Base-by-base conservation (phyloP, 169 alveolate species). In the Plasmodium gonderi region DNA sequence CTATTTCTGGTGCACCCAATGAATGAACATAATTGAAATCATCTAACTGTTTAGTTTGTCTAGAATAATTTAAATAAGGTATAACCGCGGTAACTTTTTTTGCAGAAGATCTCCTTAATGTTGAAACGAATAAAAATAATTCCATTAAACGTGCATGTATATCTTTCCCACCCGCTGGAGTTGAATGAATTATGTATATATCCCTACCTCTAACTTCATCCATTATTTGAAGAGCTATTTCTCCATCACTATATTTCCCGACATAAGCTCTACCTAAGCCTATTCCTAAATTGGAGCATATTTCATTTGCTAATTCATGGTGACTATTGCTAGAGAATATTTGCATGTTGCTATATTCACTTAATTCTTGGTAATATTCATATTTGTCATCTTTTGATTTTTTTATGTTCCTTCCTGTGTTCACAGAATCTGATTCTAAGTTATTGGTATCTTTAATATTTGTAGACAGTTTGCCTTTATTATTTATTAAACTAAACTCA, bases 41-140 rank as follows among this genome's bases (percentile, higher is more conserved):
- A 45, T 72, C 91, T 33, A 44, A 33, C 33, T 80, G 91, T 65
- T 68, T 85, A 45, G 91, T 79, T 92, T 96, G 95, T 78, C 99
- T 94, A 23, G 98, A 98, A 77, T 97, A 97, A 12, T 98, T 98
- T 95, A 97, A 96, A 51, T 97, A 97, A n/a, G 99, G 99, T 20
- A 97, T 94, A 20, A 97, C 97, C 14, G 97, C 98, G 5, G 96
- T 97, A 8, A 97, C 97, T 90, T 95, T 95, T 92, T 94, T 96
- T 12, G 98, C 98, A 72, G 98, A 96, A 8, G 99, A 96, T 93
- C 99, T 96, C 81, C 97, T 94, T 72, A 95, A 79, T 12, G 99
- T 95, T 38, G 97, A 92, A 5, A 92, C 64, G 77, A 92, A 85
- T 47, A 85, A 80, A 85, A 92, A 92, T 20, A 92, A 79, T 67